phyloP scores from a whole-genome alignment of 2,329 filamentous ascomycete genomes.

The Aspergillus viridinutans region DNA sequence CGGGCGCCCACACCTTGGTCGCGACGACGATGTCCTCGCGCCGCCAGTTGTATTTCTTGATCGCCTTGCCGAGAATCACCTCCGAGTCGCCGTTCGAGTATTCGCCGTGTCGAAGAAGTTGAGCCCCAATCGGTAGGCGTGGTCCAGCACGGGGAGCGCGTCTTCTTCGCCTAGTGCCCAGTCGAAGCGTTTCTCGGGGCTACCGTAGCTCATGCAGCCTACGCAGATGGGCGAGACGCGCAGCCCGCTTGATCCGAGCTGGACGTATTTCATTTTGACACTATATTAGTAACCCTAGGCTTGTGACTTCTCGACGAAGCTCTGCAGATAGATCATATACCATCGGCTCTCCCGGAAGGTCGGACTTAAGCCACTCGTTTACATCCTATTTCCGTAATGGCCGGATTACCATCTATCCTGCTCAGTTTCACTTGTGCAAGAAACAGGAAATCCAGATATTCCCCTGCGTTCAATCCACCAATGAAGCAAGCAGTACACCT shows the following conservation, averaged over 20 bases:
- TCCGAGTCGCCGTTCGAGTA: slow-evolving; percentile 57
- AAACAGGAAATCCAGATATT: neutral
- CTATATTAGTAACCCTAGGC: neutral
- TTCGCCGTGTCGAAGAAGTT: slow-evolving; percentile 36
- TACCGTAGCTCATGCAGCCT: slow-evolving; percentile 25
- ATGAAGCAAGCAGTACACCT: neutral
- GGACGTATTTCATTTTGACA: slow-evolving; percentile 21
- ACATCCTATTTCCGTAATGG: neutral
- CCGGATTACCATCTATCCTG: neutral
- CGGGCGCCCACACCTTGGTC: slow-evolving; percentile 51
- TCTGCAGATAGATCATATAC: neutral
- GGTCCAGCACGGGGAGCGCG: slow-evolving; percentile 24
- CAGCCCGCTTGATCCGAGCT: slow-evolving; percentile 22
- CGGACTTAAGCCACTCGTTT: neutral
- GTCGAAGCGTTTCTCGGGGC: slow-evolving; percentile 13
- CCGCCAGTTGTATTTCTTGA: slow-evolving; percentile 56
- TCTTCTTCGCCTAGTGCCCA: slow-evolving; percentile 24
- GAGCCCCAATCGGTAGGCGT: slow-evolving; percentile 25
- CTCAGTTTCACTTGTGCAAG: neutral
- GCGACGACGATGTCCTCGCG: slow-evolving; percentile 56
- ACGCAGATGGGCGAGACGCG: slow-evolving; percentile 22
- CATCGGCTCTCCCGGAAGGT: neutral
- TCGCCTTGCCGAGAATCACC: slow-evolving; percentile 52
- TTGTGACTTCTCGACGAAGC: neutral
- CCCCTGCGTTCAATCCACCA: neutral